Evolutionary conservation across 208 protist genomes (phyloP).

Genomic region (Zelonia costaricensis): DNA sequence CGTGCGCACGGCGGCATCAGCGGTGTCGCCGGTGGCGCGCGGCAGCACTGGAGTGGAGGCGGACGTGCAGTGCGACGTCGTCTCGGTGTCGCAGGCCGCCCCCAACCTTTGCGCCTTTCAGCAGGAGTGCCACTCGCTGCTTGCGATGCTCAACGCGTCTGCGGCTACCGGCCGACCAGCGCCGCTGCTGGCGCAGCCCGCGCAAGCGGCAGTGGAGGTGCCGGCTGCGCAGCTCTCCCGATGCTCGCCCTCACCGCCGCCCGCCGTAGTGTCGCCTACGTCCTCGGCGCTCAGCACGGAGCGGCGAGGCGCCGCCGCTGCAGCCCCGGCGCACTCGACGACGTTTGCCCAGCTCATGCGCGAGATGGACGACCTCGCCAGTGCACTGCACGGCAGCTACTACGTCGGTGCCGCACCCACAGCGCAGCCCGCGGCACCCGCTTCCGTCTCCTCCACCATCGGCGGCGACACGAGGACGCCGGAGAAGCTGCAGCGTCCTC

Average conservation of each 20-base stretch:
- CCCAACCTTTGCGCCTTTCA: constrained; percentile 33
- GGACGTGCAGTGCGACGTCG: constrained; percentile 23
- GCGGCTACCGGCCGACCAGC: background rate
- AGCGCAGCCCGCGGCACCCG: too few relatives aligned
- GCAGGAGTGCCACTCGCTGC: constrained; percentile 34
- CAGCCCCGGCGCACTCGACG: background rate
- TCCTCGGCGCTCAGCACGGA: background rate
- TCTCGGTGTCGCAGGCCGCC: constrained; percentile 2
- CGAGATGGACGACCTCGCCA: constrained; percentile 24
- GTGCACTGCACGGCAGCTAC: constrained; percentile 7
- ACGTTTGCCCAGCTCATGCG: constrained; percentile 28
- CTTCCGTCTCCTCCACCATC: too few relatives aligned
- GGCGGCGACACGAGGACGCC: background rate
- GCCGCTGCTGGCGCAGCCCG: too few relatives aligned
- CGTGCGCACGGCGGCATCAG: constrained; percentile 2
- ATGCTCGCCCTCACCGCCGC: too few relatives aligned
- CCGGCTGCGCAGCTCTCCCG: too few relatives aligned
- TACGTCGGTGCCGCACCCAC: too few relatives aligned
- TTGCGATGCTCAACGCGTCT: constrained; percentile 22
- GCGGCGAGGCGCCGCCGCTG: background rate
- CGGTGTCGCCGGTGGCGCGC: constrained; percentile 1
- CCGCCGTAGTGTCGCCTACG: background rate
- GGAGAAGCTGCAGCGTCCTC: constrained; percentile 7
- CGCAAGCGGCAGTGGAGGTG: too few relatives aligned
- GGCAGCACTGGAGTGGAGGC: constrained; percentile 11